Evolutionary conservation across 768 basidiomycete species (phyloP).

Genomic region (Hypholoma fasciculare): DNA sequence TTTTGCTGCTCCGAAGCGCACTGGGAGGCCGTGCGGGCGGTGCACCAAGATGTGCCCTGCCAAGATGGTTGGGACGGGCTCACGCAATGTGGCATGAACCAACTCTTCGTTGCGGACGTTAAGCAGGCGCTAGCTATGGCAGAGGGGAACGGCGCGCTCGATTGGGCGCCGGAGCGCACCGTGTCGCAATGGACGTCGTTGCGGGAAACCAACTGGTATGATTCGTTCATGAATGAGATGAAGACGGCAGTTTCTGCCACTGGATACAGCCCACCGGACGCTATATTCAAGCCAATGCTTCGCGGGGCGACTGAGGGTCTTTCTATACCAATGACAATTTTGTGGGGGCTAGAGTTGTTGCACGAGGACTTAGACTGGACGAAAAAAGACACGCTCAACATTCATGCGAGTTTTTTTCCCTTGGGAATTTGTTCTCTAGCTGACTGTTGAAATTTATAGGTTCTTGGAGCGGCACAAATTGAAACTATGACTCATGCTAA

Average conservation of each 20-base stretch:
- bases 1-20: conserved; percentile 31
- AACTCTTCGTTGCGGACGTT: conserved; percentile 22
- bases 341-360: conserved; percentile 30
- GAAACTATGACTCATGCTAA: conserved; percentile 17
- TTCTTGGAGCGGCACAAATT: conserved; percentile 25
- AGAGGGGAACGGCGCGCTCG: conserved; percentile 16
- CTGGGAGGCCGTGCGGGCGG: conserved; percentile 16
- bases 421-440: neutral
- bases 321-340: conserved; percentile 32
- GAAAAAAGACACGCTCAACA: conserved; percentile 25
- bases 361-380: conserved; percentile 29
- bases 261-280: conserved; percentile 16
- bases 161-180: conserved; percentile 31
- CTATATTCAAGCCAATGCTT: conserved; percentile 25
- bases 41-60: conserved; percentile 19
- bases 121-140: conserved; percentile 14
- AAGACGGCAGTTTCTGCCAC: neutral
- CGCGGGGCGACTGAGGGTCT: conserved; percentile 26
- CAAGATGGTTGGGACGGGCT: conserved; percentile 22
- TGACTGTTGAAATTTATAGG: conserved; percentile 10
- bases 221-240: conserved; percentile 19
- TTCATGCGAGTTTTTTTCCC: conserved; percentile 25
- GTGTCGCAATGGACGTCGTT: conserved; percentile 25
- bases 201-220: conserved; percentile 23
- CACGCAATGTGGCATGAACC: conserved; percentile 30